Evolutionary conservation across 106 monocot genomes (phyloP), one percentile per base, ranked within the genome.

Genomic region (Apostasia shenzhenica): DNA sequence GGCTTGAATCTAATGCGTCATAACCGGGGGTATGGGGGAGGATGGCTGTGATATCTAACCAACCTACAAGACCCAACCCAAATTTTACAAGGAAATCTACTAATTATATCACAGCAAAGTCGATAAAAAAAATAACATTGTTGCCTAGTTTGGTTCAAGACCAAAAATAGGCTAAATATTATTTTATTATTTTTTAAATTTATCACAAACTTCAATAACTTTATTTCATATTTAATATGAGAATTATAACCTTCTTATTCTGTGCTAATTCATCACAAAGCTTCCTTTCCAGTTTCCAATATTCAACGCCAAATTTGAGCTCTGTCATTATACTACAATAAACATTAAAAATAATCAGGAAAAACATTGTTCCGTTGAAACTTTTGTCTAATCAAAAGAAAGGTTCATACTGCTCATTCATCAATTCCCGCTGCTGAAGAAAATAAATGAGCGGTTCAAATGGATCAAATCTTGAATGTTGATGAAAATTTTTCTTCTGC

Each of bases 261-360:
- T 57, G 73, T 39, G 67, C 14, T 57, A 89, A 60, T 69, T 77
- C 84, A 81, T 79, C 68, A 57, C 91, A 95, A 45, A 91, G 88
- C 57, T 86, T 86, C 71, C 82, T 86, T 72, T 95, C 95, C 66
- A 95, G 78, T 59, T 75, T 70, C 95, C 91, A 95, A 75, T 95
- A 95, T 44, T 86, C 81, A 67, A 73, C 39, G n/a, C 95, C 95
- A 67, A 67, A 68, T 57, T 74, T 72, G 48, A 91, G 79, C 68
- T 95, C 86, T 69, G 55, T 82, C 56, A 46, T 48, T 56, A 95
- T 84, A 61, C 95, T 95, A 85, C 48, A 69, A 44, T 39, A 60
- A 64, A 47, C 64, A 63, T 51, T 47, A 8, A 52, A 51, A 48
- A 7, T 10, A 5, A 59, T 48, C 6, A 55, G 44, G 48, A 41